Conservation (phyloP, 2,329 filamentous ascomycete genomes). For the Apiospora hydei region DNA sequence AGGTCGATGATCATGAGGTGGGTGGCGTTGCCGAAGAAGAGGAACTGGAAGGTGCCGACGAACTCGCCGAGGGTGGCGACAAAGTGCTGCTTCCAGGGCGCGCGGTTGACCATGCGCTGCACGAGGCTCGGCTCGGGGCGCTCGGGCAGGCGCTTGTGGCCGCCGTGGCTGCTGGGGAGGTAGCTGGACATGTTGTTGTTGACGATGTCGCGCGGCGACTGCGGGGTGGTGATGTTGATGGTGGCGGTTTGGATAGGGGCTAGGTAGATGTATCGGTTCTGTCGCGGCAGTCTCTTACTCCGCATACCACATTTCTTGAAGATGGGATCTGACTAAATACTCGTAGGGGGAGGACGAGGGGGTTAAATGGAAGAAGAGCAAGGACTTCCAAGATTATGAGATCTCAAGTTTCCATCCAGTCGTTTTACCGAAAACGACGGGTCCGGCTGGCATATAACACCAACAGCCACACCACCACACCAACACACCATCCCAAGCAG, state of each 20-base stretch:
- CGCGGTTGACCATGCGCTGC: not conserved
- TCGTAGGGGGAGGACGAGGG: not conserved
- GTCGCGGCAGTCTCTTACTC: not conserved
- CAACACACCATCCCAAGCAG: not conserved
- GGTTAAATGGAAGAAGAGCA: not conserved
- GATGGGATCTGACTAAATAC: not conserved
- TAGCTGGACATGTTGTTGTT: not conserved
- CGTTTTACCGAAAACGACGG: conserved; percentile 1
- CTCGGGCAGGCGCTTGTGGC: not conserved
- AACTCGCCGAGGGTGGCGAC: conserved; percentile 51
- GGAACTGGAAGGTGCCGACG: conserved; percentile 51
- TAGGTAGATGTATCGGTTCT: not conserved
- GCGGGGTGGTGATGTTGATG: not conserved
- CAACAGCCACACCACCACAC: not conserved
- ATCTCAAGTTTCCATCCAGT: not conserved
- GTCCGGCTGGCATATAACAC: not conserved
- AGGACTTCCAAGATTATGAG: not conserved
- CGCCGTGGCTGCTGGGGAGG: not conserved
- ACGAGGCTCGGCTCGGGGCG: not conserved
- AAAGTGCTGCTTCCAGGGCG: conserved; percentile 38
- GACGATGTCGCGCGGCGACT: not conserved
- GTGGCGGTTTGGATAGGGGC: conserved; percentile 11
- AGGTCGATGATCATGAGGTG: conserved; percentile 40
- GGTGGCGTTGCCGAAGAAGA: conserved; percentile 50
- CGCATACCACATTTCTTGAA: not conserved